Percentiles rank a stretch among this genome's conserved stretches.
These are phyloP conservation scores for Atalantia buxifolia DNA, from an alignment of 345 rosid genomes.

Conservation along the genomic window DNA sequence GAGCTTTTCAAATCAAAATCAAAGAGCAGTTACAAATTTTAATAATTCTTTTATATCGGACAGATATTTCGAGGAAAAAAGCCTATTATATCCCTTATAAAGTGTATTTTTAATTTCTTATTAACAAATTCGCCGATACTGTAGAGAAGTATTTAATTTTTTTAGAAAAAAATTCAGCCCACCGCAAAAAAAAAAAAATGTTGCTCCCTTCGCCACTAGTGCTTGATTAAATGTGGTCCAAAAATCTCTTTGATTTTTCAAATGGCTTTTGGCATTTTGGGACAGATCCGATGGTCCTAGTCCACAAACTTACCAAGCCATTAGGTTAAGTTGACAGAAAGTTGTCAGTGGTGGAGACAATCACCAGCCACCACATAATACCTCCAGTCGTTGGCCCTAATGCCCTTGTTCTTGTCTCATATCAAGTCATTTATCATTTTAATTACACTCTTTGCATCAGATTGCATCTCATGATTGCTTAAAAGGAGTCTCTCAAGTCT, in stretches of 20 bases:
- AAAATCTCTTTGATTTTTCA: slow-evolving; percentile 11
- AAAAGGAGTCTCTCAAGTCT: not conserved
- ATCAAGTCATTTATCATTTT: not conserved
- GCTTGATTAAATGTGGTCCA: slow-evolving; percentile 36
- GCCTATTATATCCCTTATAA: no score
- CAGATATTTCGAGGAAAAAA: no score
- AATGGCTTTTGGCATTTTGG: slow-evolving; percentile 22
- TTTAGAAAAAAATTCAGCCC: no score
- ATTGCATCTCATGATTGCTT: not conserved
- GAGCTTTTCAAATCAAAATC: no score
- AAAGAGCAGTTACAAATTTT: no score
- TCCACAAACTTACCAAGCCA: slow-evolving; percentile 35
- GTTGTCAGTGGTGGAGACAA: slow-evolving; percentile 24
- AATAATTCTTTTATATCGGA: no score
- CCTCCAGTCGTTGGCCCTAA: slow-evolving; percentile 15
- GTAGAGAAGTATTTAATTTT: no score
- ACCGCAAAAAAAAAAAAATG: no score
- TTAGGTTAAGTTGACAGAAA: slow-evolving; percentile 30
- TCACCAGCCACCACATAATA: slow-evolving; percentile 25
- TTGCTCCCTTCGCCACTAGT: not conserved
- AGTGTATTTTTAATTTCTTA: no score
- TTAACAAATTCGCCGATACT: no score
- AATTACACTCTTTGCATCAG: not conserved
- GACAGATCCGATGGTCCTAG: slow-evolving; percentile 38
- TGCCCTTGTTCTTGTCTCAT: not conserved